Evolutionary conservation across 805 yeast species (phyloP), one percentile per base, ranked within the genome.

Genomic region (Diddensiella caesifluorescens): DNA sequence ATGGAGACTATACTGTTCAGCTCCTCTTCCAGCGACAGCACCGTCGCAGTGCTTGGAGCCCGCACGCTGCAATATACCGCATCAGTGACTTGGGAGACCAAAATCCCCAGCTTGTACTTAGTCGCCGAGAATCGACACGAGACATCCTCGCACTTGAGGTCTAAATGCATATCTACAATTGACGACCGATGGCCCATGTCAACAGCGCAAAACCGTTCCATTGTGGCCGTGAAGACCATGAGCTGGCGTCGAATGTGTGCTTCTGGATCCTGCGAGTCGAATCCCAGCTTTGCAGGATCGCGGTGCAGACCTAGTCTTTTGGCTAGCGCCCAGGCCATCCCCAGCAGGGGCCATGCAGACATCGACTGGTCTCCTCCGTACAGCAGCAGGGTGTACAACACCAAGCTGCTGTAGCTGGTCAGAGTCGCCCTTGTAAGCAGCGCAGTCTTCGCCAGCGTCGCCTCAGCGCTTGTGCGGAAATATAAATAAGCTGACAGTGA

Each of bases 271-370:
- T 13, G 19, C 7, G 32, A 7, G 7, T 23, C 27, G 9, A 26
- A n/a, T 18, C 4, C 16, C 7, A 45, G 37, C 16, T 33, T 27
- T 6, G 23, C 28, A 3, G 48, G 48, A 27, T 44, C 48, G 16
- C 44, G 21, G 22, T 37, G 37, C 9, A 45, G 40, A 10, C 48
- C 48, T 22, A 45, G 19, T 13, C 48, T 13, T 25, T 41, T 35
- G 15, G 48, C 46, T 4, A 46, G 35, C 16, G 47, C 26, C 16
- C 19, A 25, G 5, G 48, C 48, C 39, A 45, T 32, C 6, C 48
- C 48, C 22, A 45, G 39, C 6, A 43, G 22, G 5, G 42, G 31
- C 48, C 48, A 45, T 20, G 44, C 27, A 3, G 16, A 19, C 42
- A 29, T 29, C 16, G 16, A 7, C 16, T 29, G 12, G 15, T 7